phyloP scores from a whole-genome alignment of 805 yeast genomes.

The Ogataea trehalophila region DNA sequence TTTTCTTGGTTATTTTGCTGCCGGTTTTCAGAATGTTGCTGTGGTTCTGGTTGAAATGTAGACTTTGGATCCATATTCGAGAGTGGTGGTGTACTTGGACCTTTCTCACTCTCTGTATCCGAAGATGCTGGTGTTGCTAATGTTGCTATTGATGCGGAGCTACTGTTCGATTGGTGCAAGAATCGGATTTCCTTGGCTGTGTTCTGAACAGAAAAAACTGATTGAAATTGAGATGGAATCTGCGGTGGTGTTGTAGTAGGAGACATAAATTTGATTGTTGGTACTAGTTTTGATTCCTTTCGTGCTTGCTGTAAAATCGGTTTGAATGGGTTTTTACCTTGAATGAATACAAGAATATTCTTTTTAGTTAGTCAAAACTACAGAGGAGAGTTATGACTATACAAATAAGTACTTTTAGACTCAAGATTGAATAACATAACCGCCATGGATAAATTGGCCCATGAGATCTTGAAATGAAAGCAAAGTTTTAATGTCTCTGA shows the following conservation, averaged over 20 bases:
- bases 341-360: too few species aligned
- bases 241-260: not conserved
- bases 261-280: not conserved
- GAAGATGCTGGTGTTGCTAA: too few species aligned
- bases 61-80: not conserved
- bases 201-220: slow-evolving; percentile 1
- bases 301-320: too few species aligned
- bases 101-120: not conserved
- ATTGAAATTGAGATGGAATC: not conserved
- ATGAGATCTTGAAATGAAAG: not conserved
- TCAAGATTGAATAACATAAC: too few species aligned
- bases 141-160: too few species aligned
- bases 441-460: not conserved
- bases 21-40: too few species aligned
- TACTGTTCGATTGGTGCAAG: too few species aligned
- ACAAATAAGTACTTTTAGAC: not conserved
- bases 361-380: too few species aligned
- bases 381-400: not conserved
- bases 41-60: too few species aligned
- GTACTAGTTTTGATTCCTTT: not conserved
- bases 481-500: not conserved
- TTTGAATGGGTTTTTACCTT: too few species aligned
- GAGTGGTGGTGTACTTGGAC: not conserved
- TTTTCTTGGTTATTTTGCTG: not conserved
- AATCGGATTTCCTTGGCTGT: not conserved